A percentile compares a stretch with the other conserved stretches of the same genome.
phyloP scores from a whole-genome alignment of 108 stramenopile species.

The Conticribra weissflogii region DNA sequence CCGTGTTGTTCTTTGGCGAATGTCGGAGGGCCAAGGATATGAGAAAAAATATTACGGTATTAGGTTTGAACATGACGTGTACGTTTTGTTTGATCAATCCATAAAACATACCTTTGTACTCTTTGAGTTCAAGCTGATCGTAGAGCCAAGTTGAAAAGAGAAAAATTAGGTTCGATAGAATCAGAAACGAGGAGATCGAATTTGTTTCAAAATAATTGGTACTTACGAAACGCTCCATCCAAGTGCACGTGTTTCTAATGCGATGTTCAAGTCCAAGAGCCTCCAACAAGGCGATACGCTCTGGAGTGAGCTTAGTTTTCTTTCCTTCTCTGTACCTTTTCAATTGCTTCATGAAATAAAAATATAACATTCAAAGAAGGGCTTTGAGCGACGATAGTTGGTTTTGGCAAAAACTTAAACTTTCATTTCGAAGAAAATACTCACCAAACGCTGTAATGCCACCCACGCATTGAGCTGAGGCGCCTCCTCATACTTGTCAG shows the following conservation, averaged over 20 bases:
- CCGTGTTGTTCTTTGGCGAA: slow-evolving; percentile 42
- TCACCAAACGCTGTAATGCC: slow-evolving; percentile 22
- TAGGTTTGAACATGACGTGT: no score
- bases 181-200: background rate
- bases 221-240: slow-evolving; percentile 41
- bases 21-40: no score
- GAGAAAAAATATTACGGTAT: no score
- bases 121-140: slow-evolving; percentile 26
- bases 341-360: slow-evolving; percentile 21
- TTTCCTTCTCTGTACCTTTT: slow-evolving; percentile 54
- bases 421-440: slow-evolving; percentile 1
- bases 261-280: slow-evolving; percentile 30
- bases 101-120: slow-evolving; percentile 17
- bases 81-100: background rate
- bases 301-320: slow-evolving; percentile 40
- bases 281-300: slow-evolving; percentile 32
- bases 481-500: slow-evolving; percentile 25
- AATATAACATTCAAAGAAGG: no score
- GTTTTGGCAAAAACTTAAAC: no score
- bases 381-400: no score
- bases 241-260: slow-evolving; percentile 37
- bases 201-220: background rate
- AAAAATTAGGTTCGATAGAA: background rate
- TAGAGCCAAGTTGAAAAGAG: background rate
- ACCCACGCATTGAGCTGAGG: slow-evolving; percentile 42